Base-by-base conservation (phyloP, 2,329 filamentous ascomycete species). In the Curvularia sp. region DNA sequence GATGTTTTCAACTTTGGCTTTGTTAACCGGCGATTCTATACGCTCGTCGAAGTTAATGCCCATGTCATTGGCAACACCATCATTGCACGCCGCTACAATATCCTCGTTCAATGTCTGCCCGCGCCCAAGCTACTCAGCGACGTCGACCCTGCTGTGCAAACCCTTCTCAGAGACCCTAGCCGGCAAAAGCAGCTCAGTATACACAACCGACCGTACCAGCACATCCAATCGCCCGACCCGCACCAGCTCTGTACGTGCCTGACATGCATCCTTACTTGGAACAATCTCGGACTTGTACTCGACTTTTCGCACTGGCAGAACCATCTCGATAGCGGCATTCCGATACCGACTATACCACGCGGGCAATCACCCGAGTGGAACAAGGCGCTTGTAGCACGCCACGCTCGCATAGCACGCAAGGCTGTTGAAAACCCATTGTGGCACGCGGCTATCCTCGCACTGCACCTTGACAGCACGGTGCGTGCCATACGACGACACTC, bases 231-330 rank as follows among this genome's bases (percentile, higher is more conserved):
- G 1, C 80, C 82, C 0, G 79, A 87, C 59, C 75, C 79, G 0
- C 51, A 69, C 10, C 67, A 79, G n/a, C 72, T 85, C 3, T 88
- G 86, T 73, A 85, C 83, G 1, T 88, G 85, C 65, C 71, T 85
- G 25, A 84, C 82, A 0, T 87, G 86, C 66, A 73, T 84, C 42
- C 67, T 85, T 36, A 79, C 82, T 2, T 88, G 85, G 86, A 84
- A 84, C 62, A 80, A 83, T 13, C 79, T 87, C 5, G 80, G 80
- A 57, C 65, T 86, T 0, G 74, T 81, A 12, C 78, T 87, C 10
- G 85, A 88, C 64, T 83, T 87, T 64, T 80, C 83, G 0, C 77
- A 84, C 65, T 87, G 84, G 82, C 85, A 87, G 65, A 43, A 65
- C 1, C 67, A 83, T 42, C 78, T 87, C 7, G 81, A 87, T 55